A percentile compares a stretch with the other conserved stretches of the same genome.
Conservation (phyloP, 306 rosid species). For the Vigna trinervia region DNA sequence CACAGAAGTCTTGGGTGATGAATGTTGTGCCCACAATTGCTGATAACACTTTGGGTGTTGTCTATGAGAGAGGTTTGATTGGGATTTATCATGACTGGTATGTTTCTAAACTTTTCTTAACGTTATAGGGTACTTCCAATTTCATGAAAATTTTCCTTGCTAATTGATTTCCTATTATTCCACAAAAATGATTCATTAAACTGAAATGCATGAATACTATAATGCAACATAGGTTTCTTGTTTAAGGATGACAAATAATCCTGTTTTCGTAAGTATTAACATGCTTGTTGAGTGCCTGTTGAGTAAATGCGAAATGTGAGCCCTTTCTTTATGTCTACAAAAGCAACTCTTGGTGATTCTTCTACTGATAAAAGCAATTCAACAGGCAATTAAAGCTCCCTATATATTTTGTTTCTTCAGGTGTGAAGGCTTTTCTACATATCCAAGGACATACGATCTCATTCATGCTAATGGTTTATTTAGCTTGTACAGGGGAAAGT, state of each 20-base stretch:
- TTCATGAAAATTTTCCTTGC: constrained; percentile 31
- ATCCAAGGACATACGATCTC: constrained; percentile 96
- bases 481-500: constrained; percentile 77
- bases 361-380: constrained; percentile 10
- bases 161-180: constrained; percentile 25
- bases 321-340: too few species aligned
- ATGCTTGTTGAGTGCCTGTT: too few species aligned
- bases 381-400: constrained; percentile 19
- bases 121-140: constrained; percentile 13
- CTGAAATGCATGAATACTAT: constrained; percentile 22
- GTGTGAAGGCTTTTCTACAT: constrained; percentile 99
- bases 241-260: too few species aligned
- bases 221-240: not conserved
- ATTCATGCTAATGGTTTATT: constrained; percentile 85
- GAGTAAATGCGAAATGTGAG: too few species aligned
- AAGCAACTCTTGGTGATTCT: not conserved
- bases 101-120: constrained; percentile 40
- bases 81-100: constrained; percentile 99
- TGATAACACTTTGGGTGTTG: constrained; percentile 78
- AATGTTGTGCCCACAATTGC: constrained; percentile 89
- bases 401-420: constrained; percentile 54
- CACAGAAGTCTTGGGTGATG: constrained; percentile 93
- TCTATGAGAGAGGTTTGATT: constrained; percentile 92
- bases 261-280: too few species aligned
- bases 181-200: not conserved